Base-by-base conservation (phyloP, 164 flowering plant genomes). In the Nymphaea colorata region DNA sequence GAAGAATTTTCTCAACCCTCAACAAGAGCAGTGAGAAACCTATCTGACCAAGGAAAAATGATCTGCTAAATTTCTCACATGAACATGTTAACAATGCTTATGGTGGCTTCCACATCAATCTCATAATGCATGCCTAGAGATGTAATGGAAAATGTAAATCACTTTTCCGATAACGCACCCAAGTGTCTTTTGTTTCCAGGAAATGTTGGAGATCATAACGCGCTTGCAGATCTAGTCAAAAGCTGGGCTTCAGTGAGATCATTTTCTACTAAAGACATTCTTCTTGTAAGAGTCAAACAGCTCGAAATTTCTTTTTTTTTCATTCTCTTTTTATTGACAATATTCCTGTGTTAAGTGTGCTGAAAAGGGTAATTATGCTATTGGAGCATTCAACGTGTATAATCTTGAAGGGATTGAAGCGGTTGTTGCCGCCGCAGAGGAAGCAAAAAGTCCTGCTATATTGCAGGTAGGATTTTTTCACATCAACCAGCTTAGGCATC, bases 341-440 rank as follows among this genome's bases (percentile, higher is more conserved):
- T 59, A 43, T 71, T 17, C 18, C 62, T 67, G 15, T 65, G 2
- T 74, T 66, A 72, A 95, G 99, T 81, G 83, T 78, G 99, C 97
- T 14, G 86, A 87, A 71, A 85, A 76, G 16, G 97, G 89, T 68
- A 86, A 88, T 69, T 95, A 95, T 86, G 99, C 99, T 69, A 77
- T 92, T 80, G 99, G 99, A 66, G 98, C 99, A 61, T 95, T 95
- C 77, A 95, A 95, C 75, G 96, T 95, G 42, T 95, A 95, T 71
- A 95, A 95, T 73, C 77, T 95, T 80, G 99, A 95, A 81, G 99
- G 98, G 72, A 85, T 91, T 64, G 86, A 89, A 77, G 94, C 99
- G 45, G 98, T 95, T 80, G 86, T 92, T 76, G 84, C 94, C 76
- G 99, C 99, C 74, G 99, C 99, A 41, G 97, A 95, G 87, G 91